Conservation (phyloP, 805 yeast genomes). For the Candida adriatica region DNA sequence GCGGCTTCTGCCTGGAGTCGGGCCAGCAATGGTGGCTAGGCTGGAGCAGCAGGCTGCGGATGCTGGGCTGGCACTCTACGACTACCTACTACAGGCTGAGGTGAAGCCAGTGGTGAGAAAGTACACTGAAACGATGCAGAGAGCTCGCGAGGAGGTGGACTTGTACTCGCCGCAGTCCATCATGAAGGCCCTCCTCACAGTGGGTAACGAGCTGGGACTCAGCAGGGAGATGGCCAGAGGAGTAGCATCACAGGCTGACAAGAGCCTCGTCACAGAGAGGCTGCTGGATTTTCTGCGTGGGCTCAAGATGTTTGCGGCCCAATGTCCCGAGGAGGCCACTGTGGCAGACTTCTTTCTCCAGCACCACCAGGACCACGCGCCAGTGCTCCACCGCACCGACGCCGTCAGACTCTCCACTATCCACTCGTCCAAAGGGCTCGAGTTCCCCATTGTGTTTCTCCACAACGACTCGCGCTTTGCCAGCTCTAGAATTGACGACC, state of each 20-base stretch:
- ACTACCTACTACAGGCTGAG: constrained; percentile 10
- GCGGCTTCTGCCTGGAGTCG: constrained; percentile 18
- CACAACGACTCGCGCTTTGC: constrained; percentile 5
- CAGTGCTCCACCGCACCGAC: constrained; percentile 23
- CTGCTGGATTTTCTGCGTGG: constrained; percentile 31
- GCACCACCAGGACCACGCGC: constrained; percentile 24
- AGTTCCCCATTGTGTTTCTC: constrained; percentile 59
- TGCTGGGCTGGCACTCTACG: constrained; percentile 5
- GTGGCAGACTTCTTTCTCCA: constrained; percentile 28
- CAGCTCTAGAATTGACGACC: constrained; percentile 20
- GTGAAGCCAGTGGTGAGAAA: constrained; percentile 19
- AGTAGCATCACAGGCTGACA: constrained; percentile 21
- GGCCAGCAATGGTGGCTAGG: constrained; percentile 19
- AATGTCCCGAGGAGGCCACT: constrained; percentile 20
- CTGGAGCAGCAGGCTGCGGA: constrained; percentile 9
- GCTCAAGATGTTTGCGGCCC: constrained; percentile 24
- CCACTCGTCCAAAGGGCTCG: constrained; percentile 70
- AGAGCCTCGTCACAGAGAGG: constrained; percentile 21
- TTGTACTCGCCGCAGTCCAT: constrained; percentile 11
- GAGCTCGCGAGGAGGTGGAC: constrained; percentile 12
- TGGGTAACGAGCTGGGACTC: constrained; percentile 14
- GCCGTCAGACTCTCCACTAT: constrained; percentile 56
- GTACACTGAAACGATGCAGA: constrained; percentile 22
- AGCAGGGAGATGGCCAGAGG: constrained; percentile 6
- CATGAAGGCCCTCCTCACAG: constrained; percentile 8